Base-by-base conservation (phyloP, 2,329 filamentous ascomycete species). In the Aureobasidium sp. region DNA sequence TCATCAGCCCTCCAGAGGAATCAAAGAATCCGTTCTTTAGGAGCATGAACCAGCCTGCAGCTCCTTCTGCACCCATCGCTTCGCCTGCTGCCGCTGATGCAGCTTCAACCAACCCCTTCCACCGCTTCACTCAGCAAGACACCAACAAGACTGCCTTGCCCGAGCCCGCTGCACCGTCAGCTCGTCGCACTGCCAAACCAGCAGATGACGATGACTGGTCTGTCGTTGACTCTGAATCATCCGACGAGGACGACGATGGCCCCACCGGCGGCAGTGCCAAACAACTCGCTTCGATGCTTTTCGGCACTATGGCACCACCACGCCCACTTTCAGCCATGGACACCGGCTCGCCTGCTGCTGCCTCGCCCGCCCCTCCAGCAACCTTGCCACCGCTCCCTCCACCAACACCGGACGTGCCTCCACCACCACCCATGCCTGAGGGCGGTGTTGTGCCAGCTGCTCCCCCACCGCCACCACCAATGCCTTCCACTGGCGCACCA, bases 11-110 rank as follows among this genome's bases (percentile, higher is more conserved):
- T 37, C 81, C 82, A 62, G 80, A 83, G 1, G 90, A 96, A 75
- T 96, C 91, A 69, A 93, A 90, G 74, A 97, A 97, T 72, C 94
- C 94, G 2, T 99, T 96, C 79, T 91, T 93, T 79, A 90, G 88
- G 75, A 94, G 92, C 78, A 86, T 95, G 80, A 87, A 86, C 55
- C 88, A 92, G 36, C 66, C 75, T 8, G 69, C 75, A 29, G 55
- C 55, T 48, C 55, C 55, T 39, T 47, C 42, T 20, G 17, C 55
- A 5, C 66, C 72, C 20, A 73, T 73, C 66, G 77, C 78, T 17
- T 73, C 80, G 34, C 71, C 78, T 27, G 70, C 79, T 26, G 72
- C 79, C 20, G 71, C 78, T 48, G 71, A 66, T 23, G 66, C 64
- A n/a, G 66, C 69, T 27, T 92, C 90, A n/a, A 97, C 90, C 10